These are phyloP conservation scores for Zea luxurians DNA, from an alignment of 176 grass and related monocot genomes.

Conservation along the genomic window DNA sequence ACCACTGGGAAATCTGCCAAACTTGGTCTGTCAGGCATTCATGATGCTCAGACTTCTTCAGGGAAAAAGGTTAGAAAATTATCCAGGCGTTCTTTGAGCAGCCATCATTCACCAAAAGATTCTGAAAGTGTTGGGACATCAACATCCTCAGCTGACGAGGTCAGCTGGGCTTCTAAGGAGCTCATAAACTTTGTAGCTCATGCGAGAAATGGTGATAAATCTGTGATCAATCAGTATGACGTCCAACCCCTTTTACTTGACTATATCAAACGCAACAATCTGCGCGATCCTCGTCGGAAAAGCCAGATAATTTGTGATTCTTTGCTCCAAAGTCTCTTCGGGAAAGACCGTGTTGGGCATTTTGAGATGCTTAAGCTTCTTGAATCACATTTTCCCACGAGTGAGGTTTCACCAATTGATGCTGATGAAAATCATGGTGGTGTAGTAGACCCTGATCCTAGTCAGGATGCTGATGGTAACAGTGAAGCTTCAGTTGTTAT, in stretches of 20 bases:
- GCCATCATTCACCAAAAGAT: slow-evolving; percentile 48
- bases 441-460: slow-evolving; percentile 91
- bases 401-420: slow-evolving; percentile 57
- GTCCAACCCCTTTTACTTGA: slow-evolving; percentile 78
- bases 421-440: slow-evolving; percentile 87
- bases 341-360: slow-evolving; percentile 78
- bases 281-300: slow-evolving; percentile 78
- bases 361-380: slow-evolving; percentile 99
- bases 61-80: slow-evolving; percentile 62
- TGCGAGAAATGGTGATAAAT: slow-evolving; percentile 84
- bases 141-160: slow-evolving; percentile 50
- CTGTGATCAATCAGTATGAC: slow-evolving; percentile 74
- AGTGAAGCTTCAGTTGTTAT: slow-evolving; percentile 68
- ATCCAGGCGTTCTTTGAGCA: slow-evolving; percentile 47
- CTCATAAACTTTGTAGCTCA: slow-evolving; percentile 79
- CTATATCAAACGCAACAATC: slow-evolving; percentile 77
- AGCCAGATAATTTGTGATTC: slow-evolving; percentile 93
- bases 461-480: slow-evolving; percentile 67
- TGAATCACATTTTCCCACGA: slow-evolving; percentile 81
- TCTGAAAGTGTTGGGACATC: slow-evolving; percentile 65
- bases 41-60: slow-evolving; percentile 42
- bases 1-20: slow-evolving; percentile 44
- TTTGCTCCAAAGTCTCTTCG: slow-evolving; percentile 78
- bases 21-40: slow-evolving; percentile 16
- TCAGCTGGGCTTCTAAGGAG: slow-evolving; percentile 85